phyloP scores from a whole-genome alignment of 2,329 filamentous ascomycete species.

The Fusarium sublunatum region DNA sequence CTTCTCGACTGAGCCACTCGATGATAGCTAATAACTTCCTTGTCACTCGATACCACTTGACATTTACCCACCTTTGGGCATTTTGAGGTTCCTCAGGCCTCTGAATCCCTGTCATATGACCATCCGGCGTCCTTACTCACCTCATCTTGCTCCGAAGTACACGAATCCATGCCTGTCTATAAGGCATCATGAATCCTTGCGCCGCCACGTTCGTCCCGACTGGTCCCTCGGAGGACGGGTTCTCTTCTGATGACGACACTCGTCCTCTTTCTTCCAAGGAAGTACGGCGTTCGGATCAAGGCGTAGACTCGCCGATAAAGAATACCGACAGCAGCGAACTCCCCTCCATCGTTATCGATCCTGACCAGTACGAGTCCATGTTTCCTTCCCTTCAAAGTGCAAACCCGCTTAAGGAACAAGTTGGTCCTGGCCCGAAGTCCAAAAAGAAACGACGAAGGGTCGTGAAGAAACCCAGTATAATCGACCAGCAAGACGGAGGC shows the following conservation, averaged over 20 bases:
- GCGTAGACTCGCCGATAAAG: background rate
- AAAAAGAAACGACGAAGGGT: constrained; percentile 5
- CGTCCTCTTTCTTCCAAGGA: constrained; percentile 8
- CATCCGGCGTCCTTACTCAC: background rate
- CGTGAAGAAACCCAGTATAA: background rate
- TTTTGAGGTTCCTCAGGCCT: background rate
- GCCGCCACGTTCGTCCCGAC: constrained; percentile 45
- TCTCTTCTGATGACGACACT: constrained; percentile 5
- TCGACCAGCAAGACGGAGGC: background rate
- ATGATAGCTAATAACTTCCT: background rate
- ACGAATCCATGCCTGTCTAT: background rate
- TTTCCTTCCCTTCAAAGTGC: constrained; percentile 35
- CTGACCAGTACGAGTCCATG: constrained; percentile 41
- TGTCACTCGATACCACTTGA: background rate
- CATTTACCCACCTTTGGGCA: background rate
- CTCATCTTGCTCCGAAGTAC: background rate
- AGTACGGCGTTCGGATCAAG: background rate
- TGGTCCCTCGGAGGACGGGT: constrained; percentile 8
- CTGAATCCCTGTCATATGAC: background rate
- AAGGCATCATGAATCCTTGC: constrained; percentile 45
- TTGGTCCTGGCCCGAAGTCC: background rate
- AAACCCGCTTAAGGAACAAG: constrained; percentile 6
- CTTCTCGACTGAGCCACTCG: background rate
- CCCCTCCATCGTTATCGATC: constrained; percentile 26
- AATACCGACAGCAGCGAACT: background rate